Base-by-base conservation (phyloP, 116 monocot species). In the Papilionanthe hybrid region DNA sequence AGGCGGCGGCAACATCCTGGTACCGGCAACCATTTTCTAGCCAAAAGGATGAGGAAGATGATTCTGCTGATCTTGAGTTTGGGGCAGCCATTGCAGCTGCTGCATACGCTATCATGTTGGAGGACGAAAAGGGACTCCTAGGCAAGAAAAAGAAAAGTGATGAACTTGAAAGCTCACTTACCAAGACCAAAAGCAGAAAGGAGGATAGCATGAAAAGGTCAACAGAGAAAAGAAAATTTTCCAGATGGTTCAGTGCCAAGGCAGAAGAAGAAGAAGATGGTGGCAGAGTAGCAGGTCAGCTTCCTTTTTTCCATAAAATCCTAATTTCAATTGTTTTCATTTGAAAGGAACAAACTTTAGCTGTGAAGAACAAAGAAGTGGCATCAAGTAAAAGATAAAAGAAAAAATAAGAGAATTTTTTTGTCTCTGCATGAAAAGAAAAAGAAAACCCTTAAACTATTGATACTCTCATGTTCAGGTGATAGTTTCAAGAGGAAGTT, bases 61-160 rank as follows among this genome's bases (percentile, higher is more conserved):
- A 56, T 28, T 23, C 17, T 12, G 45, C 45, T n/a, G 82, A 80
- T 72, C 82, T 73, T 18, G 79, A 65, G 28, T 84, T 79, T 20
- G 87, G 77, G n/a, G 80, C 81, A 42, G 78, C 82, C 23, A 68
- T 89, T 47, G 89, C 89, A 60, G 89, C 87, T 71, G 82, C 89
- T 55, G 89, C 89, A 75, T 87, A 80, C 76, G 89, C 89, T 42
- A 84, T 86, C 78, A 75, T 71, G 55, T 71, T 48, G 25, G 72
- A 32, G 19, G 89, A 86, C 82, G 89, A 86, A 84, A 77, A 89
- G 78, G 78, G 78, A 75, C 25, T 43, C 5, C 25, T 44, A 27
- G 19, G 25, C 72, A 77, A 82, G 78, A 82, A 75, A 37, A 78
- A 81, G 22, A 27, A 55, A 47, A 8, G 18, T 20, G 79, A 86